phyloP scores from a whole-genome alignment of 2,329 filamentous ascomycete genomes.

The Pseudogymnoascus sp. region DNA sequence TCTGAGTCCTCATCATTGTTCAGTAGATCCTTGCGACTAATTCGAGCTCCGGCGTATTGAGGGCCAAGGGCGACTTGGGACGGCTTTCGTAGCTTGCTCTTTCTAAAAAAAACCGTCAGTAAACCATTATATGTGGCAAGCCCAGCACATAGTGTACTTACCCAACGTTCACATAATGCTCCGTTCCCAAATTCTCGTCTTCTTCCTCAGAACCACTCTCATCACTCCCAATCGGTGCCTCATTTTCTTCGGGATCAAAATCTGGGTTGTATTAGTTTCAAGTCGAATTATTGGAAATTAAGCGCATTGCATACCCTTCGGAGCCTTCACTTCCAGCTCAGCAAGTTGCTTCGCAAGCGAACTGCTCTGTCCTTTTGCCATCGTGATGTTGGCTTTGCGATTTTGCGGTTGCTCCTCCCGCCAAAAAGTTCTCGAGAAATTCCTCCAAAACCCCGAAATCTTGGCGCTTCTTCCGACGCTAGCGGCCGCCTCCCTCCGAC shows the following conservation, averaged over 20 bases:
- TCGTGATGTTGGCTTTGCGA: constrained; percentile 27
- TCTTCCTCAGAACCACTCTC: constrained; percentile 43
- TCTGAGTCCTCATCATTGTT: constrained; percentile 46
- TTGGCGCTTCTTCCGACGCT: background rate
- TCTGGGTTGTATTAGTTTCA: constrained; percentile 21
- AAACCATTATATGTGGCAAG: constrained; percentile 13
- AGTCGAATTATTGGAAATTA: background rate
- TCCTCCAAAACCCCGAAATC: constrained; percentile 8
- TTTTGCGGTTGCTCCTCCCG: background rate
- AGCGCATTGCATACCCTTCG: constrained; percentile 44
- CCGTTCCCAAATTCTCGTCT: constrained; percentile 58
- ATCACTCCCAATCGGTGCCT: constrained; percentile 19
- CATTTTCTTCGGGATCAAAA: constrained; percentile 34
- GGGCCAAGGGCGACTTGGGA: constrained; percentile 64
- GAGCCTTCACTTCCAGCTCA: constrained; percentile 50
- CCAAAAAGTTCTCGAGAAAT: constrained; percentile 10
- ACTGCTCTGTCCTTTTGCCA: constrained; percentile 43
- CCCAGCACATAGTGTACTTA: constrained; percentile 27
- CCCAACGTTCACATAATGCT: constrained; percentile 79
- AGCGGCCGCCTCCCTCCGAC: constrained; percentile 18
- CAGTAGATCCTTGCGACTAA: constrained; percentile 63
- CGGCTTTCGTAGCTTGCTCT: constrained; percentile 74
- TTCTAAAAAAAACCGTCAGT: constrained; percentile 38
- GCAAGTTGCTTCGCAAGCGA: constrained; percentile 51
- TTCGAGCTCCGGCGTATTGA: constrained; percentile 69